Evolutionary conservation across 768 basidiomycete genomes (phyloP), one percentile per base, ranked within the genome.

Genomic region (Auriscalpium orientale): DNA sequence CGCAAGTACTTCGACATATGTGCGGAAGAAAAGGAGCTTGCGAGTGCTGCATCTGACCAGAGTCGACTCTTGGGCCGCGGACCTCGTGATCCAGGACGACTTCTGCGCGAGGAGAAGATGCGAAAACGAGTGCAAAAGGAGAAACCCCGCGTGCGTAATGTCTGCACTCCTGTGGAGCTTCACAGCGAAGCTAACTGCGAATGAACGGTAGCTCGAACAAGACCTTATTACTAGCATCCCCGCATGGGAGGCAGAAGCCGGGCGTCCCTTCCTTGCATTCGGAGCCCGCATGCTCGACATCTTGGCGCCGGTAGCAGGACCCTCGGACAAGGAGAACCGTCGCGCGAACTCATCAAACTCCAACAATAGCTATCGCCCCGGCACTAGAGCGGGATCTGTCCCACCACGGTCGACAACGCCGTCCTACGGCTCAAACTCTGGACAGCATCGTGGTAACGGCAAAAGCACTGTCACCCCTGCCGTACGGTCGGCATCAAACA

Each of bases 61-160:
- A 82, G 80, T 15, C 81, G 93, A 40, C 74, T 95, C 8, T 79
- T 89, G 4, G 91, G 91, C 15, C 79, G 90, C 64, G 91, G 90
- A 28, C 74, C 84, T 3, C 78, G 91, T 55, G 89, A 93, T 74
- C 88, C 92, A 6, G 92, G 92, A 7, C 76, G 91, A 18, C 71
- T 99, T 37, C 72, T 98, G 52, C 80, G 91, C 57, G 95, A 99
- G 70, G 95, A 98, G 75, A 97, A 97, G 78, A 92, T 95, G 87
- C 79, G 95, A 53, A 98, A 98, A 69, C 78, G 95, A 33, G 93
- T 99, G 13, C 79, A 78, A 55, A 89, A 91, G 67, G 88, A 95
- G 72, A 98, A 97, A 66, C 95, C 95, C 28, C 81, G 89, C 66
- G 95, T 97, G 67, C 59, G 85, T 72, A 49, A 4, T 28, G 1